Conservation (phyloP, 177 flowering plant genomes). For the Vitis hybrid region DNA sequence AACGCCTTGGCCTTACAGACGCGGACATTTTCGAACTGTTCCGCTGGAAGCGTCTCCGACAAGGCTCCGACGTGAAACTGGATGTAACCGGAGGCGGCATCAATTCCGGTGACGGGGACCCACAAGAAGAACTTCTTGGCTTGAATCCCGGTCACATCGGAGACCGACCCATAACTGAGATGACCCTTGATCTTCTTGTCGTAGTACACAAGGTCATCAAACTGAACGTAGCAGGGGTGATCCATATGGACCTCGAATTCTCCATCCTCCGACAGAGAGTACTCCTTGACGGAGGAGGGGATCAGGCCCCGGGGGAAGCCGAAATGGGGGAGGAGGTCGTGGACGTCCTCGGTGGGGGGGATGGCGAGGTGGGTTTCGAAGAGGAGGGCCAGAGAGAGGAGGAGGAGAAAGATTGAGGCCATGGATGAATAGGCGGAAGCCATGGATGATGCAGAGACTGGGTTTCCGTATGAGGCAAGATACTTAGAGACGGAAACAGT, state of each 20-base stretch:
- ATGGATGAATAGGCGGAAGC: slow-evolving; percentile 1
- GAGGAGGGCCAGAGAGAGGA: slow-evolving; percentile 10
- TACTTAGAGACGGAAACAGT: neutral
- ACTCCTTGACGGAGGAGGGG: slow-evolving; percentile 51
- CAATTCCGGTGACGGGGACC: slow-evolving; percentile 58
- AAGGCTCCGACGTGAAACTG: slow-evolving; percentile 63
- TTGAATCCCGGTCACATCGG: slow-evolving; percentile 62
- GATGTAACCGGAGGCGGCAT: slow-evolving; percentile 28
- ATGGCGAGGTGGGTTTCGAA: slow-evolving; percentile 7
- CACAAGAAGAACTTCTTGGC: slow-evolving; percentile 70
- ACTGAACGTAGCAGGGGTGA: slow-evolving; percentile 57
- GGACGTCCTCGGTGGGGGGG: slow-evolving; percentile 27
- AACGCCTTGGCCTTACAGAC: slow-evolving; percentile 40
- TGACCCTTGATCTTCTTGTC: slow-evolving; percentile 32
- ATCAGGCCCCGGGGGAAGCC: slow-evolving; percentile 66
- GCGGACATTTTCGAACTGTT: slow-evolving; percentile 49
- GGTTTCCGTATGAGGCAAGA: neutral
- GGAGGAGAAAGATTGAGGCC: slow-evolving; percentile 3
- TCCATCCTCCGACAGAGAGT: slow-evolving; percentile 42
- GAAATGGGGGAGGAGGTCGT: slow-evolving; percentile 55
- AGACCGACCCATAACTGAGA: slow-evolving; percentile 48
- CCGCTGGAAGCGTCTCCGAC: slow-evolving; percentile 53
- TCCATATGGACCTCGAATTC: slow-evolving; percentile 42
- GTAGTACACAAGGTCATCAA: slow-evolving; percentile 54
- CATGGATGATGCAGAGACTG: neutral